Conservation (phyloP, 1,284 basidiomycete genomes). For the Cryptococcus jaspeensis region DNA sequence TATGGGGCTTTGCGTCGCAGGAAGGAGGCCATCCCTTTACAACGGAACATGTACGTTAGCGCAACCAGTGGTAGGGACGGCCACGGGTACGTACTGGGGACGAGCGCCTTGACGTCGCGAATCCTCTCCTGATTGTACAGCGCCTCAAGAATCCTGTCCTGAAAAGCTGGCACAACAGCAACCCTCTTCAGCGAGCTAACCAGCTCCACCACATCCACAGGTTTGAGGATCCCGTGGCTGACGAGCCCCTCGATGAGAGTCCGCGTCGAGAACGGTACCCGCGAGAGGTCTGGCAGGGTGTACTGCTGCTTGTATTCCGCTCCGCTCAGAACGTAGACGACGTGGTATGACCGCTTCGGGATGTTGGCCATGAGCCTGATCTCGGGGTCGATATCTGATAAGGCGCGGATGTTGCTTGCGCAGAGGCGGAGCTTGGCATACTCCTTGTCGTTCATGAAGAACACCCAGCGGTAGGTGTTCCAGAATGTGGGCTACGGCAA, state of each 20-base stretch:
- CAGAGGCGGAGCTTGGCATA: constrained; percentile 19
- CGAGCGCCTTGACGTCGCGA: constrained; percentile 24
- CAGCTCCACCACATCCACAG: constrained; percentile 28
- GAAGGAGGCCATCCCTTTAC: constrained; percentile 24
- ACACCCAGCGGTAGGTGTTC: constrained; percentile 42
- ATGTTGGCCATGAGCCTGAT: constrained; percentile 26
- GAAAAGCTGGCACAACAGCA: constrained; percentile 21
- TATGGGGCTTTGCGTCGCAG: constrained; percentile 16
- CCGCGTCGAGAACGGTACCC: constrained; percentile 35
- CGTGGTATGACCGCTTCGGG: constrained; percentile 8
- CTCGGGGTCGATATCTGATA: constrained; percentile 34
- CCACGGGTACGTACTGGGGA: constrained; percentile 21
- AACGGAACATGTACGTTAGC: constrained; percentile 1
- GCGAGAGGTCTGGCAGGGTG: constrained; percentile 24
- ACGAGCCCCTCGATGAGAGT: constrained; percentile 48
- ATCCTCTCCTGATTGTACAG: constrained; percentile 46
- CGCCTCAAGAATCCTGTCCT: constrained; percentile 41
- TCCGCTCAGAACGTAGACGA: constrained; percentile 11
- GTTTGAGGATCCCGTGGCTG: constrained; percentile 41
- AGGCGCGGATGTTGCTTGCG: constrained; percentile 20
- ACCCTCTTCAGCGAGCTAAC: constrained; percentile 21
- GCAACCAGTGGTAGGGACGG: not conserved
- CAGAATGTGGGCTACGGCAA: constrained; percentile 36
- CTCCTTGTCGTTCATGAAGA: constrained; percentile 21
- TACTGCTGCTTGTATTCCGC: constrained; percentile 14